Base-by-base conservation (phyloP, 768 basidiomycete genomes). In the Stropharia rugosoannulata region DNA sequence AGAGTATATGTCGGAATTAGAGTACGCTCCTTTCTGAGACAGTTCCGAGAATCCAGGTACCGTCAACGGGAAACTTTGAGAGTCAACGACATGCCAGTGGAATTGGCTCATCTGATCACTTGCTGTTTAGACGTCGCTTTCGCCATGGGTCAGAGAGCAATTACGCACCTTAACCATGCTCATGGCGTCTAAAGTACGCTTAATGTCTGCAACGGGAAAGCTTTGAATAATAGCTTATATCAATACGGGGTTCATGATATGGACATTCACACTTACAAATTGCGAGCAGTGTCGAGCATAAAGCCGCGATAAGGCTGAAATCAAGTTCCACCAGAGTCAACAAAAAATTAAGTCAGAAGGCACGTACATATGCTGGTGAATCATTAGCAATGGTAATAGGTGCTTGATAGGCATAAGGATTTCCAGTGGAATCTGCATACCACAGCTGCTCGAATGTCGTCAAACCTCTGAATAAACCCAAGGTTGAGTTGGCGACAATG, bases 61-160 rank as follows among this genome's bases (percentile, higher is more conserved):
- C 25, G 75, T 71, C 10, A 93, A 75, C 0, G 92, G 89, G 70
- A 89, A 94, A 55, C 83, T 86, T 66, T 93, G 89, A 36, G 86
- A 85, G 67, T 93, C 92, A 32, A 81, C 81, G 49, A 89, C 77
- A 66, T 93, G 92, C 91, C 90, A 93, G 55, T 93, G 89, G 62
- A 93, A 84, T 3, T 81, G 83, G 69, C 86, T 92, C 50, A 90
- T 80, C 84, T 86, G 55, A 43, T 11, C 43, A 7, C 29, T 64
- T 25, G n/a, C 19, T 39, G 11, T n/a, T 38, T 27, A 44, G 36
- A 13, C 9, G 22, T 35, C 25, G 12, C 22, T 22, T 16, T 35
- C n/a, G 12, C 12, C 1, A 35, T 9, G 15, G 10, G 32, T 3
- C 6, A 40, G 13, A 13, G 18, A 19, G 37, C 29, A 32, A 42